Evolutionary conservation across 371 early-diverging fungal species (phyloP).

Genomic region (Mucor irregularis): DNA sequence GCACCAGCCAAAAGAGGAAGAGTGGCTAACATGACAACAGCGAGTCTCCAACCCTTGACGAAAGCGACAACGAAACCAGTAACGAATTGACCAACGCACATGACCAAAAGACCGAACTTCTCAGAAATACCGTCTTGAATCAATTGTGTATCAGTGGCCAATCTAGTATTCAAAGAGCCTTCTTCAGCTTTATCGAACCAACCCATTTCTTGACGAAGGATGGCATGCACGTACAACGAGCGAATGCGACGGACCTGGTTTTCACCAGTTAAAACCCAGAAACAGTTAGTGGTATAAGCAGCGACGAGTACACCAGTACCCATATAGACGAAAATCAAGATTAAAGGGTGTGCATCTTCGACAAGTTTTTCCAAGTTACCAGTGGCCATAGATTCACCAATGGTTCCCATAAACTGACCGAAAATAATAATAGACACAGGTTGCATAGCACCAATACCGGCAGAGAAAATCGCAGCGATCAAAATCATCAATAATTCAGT

Average conservation of each 20-base stretch:
- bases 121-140: conserved; percentile 88
- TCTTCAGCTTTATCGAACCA: conserved; percentile 85
- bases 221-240: conserved; percentile 63
- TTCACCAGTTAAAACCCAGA: conserved; percentile 46
- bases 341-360: conserved; percentile 14
- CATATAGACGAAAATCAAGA: conserved; percentile 49
- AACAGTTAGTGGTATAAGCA: conserved; percentile 36
- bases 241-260: conserved; percentile 47
- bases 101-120: conserved; percentile 77
- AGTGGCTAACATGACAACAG: conserved; percentile 71
- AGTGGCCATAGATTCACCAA: conserved; percentile 8
- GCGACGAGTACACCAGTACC: conserved; percentile 41
- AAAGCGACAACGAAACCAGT: conserved; percentile 90
- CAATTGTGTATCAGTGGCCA: conserved; percentile 78
- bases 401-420: conserved; percentile 39
- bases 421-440: conserved; percentile 42
- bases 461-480: conserved; percentile 17
- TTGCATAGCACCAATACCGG: conserved; percentile 33
- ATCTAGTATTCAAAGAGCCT: conserved; percentile 73
- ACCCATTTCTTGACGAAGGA: conserved; percentile 87
- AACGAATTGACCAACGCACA: conserved; percentile 75
- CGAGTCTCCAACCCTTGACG: conserved; percentile 81
- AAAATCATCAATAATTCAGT: conserved; percentile 58
- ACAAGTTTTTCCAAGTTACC: conserved; percentile 12
- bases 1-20: conserved; percentile 61